These are phyloP conservation scores for Penicillium samsonianum DNA, from an alignment of 495 filamentous ascomycete species.

Conservation along the genomic window DNA sequence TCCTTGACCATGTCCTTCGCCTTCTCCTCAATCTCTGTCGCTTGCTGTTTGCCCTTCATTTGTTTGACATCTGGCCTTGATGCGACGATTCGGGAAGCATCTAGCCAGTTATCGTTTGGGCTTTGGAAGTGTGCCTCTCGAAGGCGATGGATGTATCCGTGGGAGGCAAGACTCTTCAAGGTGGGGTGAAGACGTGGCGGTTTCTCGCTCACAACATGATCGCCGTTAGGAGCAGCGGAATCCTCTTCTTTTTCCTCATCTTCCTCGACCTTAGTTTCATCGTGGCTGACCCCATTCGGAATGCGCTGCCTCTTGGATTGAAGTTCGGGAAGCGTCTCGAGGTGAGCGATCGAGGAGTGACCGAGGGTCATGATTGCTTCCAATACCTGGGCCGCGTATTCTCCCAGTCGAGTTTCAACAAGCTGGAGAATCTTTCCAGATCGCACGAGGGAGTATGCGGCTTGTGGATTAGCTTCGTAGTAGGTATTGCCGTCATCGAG, in stretches of 20 bases:
- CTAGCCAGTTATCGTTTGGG: constrained; percentile 48
- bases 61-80: constrained; percentile 41
- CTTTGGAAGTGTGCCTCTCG: constrained; percentile 54
- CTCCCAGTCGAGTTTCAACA: constrained; percentile 68
- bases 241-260: constrained; percentile 27
- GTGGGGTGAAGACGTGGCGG: constrained; percentile 43
- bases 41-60: constrained; percentile 59
- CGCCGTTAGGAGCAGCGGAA: constrained; percentile 24
- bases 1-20: constrained; percentile 36
- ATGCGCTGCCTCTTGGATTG: constrained; percentile 13
- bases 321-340: constrained; percentile 52
- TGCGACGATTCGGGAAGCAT: constrained; percentile 46
- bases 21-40: constrained; percentile 51
- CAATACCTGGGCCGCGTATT: constrained; percentile 67
- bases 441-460: constrained; percentile 77
- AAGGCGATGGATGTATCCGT: constrained; percentile 52
- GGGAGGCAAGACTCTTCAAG: constrained; percentile 46
- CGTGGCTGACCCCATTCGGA: constrained; percentile 37
- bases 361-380: constrained; percentile 74
- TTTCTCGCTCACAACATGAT: constrained; percentile 23
- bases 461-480: constrained; percentile 75
- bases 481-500: constrained; percentile 61
- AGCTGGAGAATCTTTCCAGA: constrained; percentile 79
- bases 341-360: constrained; percentile 70
- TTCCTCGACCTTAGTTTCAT: constrained; percentile 33